phyloP scores from a whole-genome alignment of 2,329 filamentous ascomycete genomes.

The Ampelomyces quisqualis region DNA sequence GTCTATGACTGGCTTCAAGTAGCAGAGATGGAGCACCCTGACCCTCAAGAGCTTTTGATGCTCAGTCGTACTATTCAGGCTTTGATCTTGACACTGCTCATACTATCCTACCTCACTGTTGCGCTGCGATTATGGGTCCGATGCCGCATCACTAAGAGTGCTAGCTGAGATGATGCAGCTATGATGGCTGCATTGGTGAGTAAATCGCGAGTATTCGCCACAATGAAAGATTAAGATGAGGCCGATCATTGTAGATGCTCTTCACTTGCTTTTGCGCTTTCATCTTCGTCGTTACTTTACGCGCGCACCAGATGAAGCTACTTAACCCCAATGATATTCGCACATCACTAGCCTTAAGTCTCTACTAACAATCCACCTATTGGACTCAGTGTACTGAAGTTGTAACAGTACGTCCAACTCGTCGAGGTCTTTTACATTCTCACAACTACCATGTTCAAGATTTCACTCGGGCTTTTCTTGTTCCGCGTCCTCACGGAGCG shows the following conservation, averaged over 20 bases:
- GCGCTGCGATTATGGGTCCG: constrained; percentile 37
- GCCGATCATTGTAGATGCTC: constrained; percentile 15
- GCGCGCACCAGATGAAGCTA: constrained; percentile 9
- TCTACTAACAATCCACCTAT: background rate
- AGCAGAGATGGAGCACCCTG: constrained; percentile 7
- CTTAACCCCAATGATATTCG: constrained; percentile 16
- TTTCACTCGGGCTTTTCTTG: constrained; percentile 42
- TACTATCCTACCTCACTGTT: constrained; percentile 33
- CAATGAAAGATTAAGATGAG: background rate
- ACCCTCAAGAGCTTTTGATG: constrained; percentile 19
- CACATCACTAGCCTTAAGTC: constrained; percentile 25
- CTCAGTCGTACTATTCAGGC: constrained; percentile 22
- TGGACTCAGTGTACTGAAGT: constrained; percentile 3
- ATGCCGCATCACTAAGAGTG: constrained; percentile 34
- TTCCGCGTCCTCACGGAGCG: constrained; percentile 35
- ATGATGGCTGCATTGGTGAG: constrained; percentile 35
- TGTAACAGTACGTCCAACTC: constrained; percentile 32
- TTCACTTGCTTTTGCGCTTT: constrained; percentile 34
- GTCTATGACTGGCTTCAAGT: constrained; percentile 8
- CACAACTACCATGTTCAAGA: constrained; percentile 52
- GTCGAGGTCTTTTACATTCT: constrained; percentile 56
- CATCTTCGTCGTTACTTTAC: constrained; percentile 23
- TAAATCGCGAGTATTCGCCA: background rate
- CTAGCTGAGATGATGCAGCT: constrained; percentile 38
- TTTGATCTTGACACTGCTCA: constrained; percentile 30